These are phyloP conservation scores for Hysterangium stoloniferum DNA, from an alignment of 768 basidiomycete species.

Conservation along the genomic window DNA sequence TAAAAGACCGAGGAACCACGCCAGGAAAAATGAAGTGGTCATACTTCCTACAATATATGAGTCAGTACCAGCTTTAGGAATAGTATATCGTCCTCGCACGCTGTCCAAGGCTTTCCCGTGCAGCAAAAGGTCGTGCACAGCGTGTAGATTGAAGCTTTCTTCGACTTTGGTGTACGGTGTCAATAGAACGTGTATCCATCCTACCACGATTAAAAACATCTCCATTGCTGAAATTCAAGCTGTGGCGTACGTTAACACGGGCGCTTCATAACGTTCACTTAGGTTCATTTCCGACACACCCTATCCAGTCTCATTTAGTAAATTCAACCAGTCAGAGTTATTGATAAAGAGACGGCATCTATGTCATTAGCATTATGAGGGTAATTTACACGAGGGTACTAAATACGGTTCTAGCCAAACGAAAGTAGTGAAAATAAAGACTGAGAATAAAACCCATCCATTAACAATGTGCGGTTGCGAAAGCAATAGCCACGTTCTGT, in stretches of 20 bases:
- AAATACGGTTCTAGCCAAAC: too few relatives aligned
- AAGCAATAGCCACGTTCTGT: slow-evolving; percentile 79
- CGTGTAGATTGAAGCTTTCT: slow-evolving; percentile 94
- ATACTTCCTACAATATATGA: slow-evolving; percentile 43
- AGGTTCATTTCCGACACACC: too few relatives aligned
- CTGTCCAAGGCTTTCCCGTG: slow-evolving; percentile 52
- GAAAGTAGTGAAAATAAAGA: too few relatives aligned
- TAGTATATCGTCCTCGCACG: background rate
- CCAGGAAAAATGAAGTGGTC: slow-evolving; percentile 89
- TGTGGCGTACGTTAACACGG: too few relatives aligned
- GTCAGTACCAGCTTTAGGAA: background rate
- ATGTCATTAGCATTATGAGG: too few relatives aligned
- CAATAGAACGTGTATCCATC: slow-evolving; percentile 63
- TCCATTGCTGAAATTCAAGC: too few relatives aligned
- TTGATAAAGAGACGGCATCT: too few relatives aligned
- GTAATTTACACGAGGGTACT: too few relatives aligned
- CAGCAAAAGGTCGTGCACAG: slow-evolving; percentile 77
- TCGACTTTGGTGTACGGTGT: slow-evolving; percentile 95
- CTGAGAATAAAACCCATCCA: too few relatives aligned
- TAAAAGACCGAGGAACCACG: slow-evolving; percentile 81
- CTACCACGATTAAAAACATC: slow-evolving; percentile 12
- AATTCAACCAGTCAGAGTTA: too few relatives aligned
- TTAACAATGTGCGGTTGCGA: slow-evolving; percentile 37
- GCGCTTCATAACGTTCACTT: too few relatives aligned
- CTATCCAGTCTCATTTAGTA: too few relatives aligned